Base-by-base conservation (phyloP, 2,329 filamentous ascomycete species). In the Clonostachys chloroleuca region DNA sequence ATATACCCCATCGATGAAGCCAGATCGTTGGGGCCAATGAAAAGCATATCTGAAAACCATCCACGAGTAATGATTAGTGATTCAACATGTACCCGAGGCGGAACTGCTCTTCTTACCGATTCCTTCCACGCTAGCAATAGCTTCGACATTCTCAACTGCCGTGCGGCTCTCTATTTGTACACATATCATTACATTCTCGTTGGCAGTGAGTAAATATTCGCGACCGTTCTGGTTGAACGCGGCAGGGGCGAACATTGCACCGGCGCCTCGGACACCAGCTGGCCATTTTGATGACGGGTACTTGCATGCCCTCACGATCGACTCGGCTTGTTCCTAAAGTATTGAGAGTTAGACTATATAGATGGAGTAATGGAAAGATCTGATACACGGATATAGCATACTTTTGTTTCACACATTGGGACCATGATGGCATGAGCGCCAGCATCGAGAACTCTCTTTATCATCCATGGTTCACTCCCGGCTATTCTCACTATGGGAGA, bases 11-110 rank as follows among this genome's bases (percentile, higher is more conserved):
- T 56, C 1, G 52, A 60, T 4, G 55, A 48, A 12, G 56, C 57
- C 5, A 71, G 63, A 47, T 71, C 67, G 49, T 70, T 70, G 16
- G 68, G 68, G 3, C 69, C 69, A 44, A 71, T 65, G 54, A 71
- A 71, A 18, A 71, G 54, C 42, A 70, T 52, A 48, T 71, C 69
- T 30, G 24, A 4, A 30, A 30, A 30, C 10, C 6, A 9, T 10
- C 3, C 8, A 10, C 24, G 9, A 30, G 24, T 30, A 30, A 10
- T 30, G 2, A 30, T 30, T 2, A 30, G 24, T 30, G 24, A 30
- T 30, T 30, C 24, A 30, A 9, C 24, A 10, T 10, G 24, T 30
- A 10, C 9, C 4, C 9, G 24, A 30, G 9, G 24, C 9, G 24
- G 24, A 30, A 30, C 24, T 30, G 24, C 24, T 30, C 8, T 30